Base-by-base conservation (phyloP, 441 rosid species). In the Macaranga tanarius region DNA sequence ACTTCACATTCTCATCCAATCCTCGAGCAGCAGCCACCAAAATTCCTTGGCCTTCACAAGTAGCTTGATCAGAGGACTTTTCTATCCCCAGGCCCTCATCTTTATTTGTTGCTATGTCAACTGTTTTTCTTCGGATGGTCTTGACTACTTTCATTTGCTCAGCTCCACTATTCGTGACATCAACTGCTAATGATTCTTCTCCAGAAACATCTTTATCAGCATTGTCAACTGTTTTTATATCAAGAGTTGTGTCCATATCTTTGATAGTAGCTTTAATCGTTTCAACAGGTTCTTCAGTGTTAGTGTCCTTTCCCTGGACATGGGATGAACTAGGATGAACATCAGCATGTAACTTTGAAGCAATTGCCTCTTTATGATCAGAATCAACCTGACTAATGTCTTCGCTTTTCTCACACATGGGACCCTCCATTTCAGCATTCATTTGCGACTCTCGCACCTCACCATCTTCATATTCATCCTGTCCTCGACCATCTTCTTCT, bases 381-480 rank as follows among this genome's bases (percentile, higher is more conserved):
- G 80, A 65, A 70, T 80, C 85, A 70, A 63, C 73, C 64, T 22
- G 50, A 66, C 62, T 45, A 51, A 69, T 48, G 62, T 62, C 62
- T 71, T 78, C 72, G n/a, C 19, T 72, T 44, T 55, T 67, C 75
- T 80, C 84, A 73, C 73, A 56, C 8, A 58, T 19, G 22, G 47
- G 69, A 69, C 71, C 82, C 65, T 70, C 86, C 38, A 69, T 54
- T 11, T 65, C 71, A 58, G 72, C 55, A 25, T 66, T 71, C 62
- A 56, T 70, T 50, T 75, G 75, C 65, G 78, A 78, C 75, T 86
- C 92, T 71, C 83, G 83, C 71, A 90, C 86, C 80, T 88, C 92
- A 56, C 86, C 90, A 73, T 91, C 92, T 72, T 88, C 95, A 65
- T 79, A 79, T 31, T 77, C 87, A 74, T 89, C 83, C 57, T 84